Percentiles rank a stretch among this genome's conserved stretches.
phyloP scores from a whole-genome alignment of 164 flowering plant genomes.

The Nymphaea colorata region DNA sequence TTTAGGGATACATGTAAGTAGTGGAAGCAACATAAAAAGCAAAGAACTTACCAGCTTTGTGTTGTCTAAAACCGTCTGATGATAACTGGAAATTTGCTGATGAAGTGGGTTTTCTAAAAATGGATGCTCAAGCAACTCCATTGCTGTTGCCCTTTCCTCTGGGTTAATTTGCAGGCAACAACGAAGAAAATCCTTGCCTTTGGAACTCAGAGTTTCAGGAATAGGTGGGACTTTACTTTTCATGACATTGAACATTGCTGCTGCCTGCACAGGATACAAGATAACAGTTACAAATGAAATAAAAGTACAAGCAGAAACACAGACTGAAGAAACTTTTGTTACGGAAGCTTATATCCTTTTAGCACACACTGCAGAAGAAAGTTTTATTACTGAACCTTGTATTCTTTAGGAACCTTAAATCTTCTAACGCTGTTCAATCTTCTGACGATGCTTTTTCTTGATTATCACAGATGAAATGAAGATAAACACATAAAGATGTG shows the following conservation, averaged over 20 bases:
- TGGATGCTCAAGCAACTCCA: constrained; percentile 52
- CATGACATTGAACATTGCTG: constrained; percentile 87
- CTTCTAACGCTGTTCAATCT: no score
- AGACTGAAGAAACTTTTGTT: no score
- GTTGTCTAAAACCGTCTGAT: constrained; percentile 14
- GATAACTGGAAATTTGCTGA: constrained; percentile 15
- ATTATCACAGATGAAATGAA: background rate
- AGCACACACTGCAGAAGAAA: no score
- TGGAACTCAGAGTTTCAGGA: constrained; percentile 63
- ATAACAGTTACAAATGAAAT: background rate
- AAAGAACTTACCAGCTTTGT: constrained; percentile 11
- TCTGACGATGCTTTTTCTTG: background rate
- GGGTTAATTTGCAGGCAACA: constrained; percentile 82
- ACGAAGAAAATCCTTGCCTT: constrained; percentile 72
- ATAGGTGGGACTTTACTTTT: constrained; percentile 55
- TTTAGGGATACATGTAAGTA: no score
- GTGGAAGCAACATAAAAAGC: no score
- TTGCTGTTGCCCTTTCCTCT: constrained; percentile 75
- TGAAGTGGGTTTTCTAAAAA: constrained; percentile 41
- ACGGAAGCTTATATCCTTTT: no score
- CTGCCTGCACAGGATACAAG: constrained; percentile 44
- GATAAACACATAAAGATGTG: background rate
- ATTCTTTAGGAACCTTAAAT: no score
- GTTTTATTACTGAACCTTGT: no score
- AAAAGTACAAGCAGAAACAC: no score